A percentile compares a stretch with the other conserved stretches of the same genome.
These are phyloP conservation scores for Isabelozyma gotoi DNA, from an alignment of 805 yeast genomes.

Conservation along the genomic window DNA sequence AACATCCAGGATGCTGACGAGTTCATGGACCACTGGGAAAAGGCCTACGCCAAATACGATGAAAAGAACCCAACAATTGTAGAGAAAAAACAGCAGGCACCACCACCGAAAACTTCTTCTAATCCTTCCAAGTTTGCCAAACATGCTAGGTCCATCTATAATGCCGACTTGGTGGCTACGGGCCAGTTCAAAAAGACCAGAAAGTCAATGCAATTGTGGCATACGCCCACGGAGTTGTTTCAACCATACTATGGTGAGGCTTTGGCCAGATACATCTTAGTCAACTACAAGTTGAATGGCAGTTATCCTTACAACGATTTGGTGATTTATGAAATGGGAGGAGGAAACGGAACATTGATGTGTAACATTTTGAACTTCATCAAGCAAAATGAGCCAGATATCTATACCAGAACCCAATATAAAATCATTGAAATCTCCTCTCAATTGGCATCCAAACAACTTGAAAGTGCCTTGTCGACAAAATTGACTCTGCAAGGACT, in stretches of 20 bases:
- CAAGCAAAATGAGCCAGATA: constrained; percentile 62
- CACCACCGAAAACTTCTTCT: constrained; percentile 6
- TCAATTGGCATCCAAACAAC: constrained; percentile 60
- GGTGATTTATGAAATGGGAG: constrained; percentile 83
- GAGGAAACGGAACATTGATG: constrained; percentile 89
- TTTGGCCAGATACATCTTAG: constrained; percentile 73
- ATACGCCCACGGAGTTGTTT: constrained; percentile 85
- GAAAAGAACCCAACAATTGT: constrained; percentile 9
- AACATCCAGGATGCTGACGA: constrained; percentile 62
- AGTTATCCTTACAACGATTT: constrained; percentile 70
- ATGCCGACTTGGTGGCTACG: constrained; percentile 16
- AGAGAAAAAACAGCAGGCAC: constrained; percentile 11
- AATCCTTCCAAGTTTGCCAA: constrained; percentile 31
- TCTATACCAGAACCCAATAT: constrained; percentile 67
- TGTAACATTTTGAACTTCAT: constrained; percentile 66
- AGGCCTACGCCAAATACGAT: constrained; percentile 57
- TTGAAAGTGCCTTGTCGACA: constrained; percentile 29
- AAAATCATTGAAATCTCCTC: constrained; percentile 71
- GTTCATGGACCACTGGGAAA: constrained; percentile 67
- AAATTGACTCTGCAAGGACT: constrained; percentile 38
- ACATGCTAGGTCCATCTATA: constrained; percentile 24
- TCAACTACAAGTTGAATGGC: constrained; percentile 63
- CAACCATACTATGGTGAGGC: constrained; percentile 86
- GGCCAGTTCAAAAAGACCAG: constrained; percentile 19
- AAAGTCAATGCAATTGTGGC: constrained; percentile 72